Base-by-base conservation (phyloP, 495 filamentous ascomycete species). In the Xylona heveae region DNA sequence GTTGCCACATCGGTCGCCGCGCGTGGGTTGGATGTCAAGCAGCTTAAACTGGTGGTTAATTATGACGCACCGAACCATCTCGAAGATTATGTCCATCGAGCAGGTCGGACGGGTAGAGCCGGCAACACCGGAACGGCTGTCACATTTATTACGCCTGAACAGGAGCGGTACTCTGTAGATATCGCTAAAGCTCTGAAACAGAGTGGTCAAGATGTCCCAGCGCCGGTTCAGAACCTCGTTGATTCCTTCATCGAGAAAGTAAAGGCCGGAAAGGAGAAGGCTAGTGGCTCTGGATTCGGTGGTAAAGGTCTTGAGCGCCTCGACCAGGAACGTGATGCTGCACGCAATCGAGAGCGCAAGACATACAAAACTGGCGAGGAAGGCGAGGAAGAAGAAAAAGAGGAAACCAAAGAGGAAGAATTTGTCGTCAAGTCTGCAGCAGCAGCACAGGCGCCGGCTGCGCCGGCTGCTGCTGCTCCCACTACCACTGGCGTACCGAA, bases 81-180 rank as follows among this genome's bases (percentile, higher is more conserved):
- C 20, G 90, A 99, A 53, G 90, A 99, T 47, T 99, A 99, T 45
- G 85, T 99, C 6, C 90, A 99, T 49, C 78, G 90, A 42, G 80
- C 78, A 33, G 90, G 90, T 31, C 71, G 90, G 37, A 99, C 90
- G 6, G 90, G 90, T 4, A 71, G 90, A 51, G 90, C 90, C 18
- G 90, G 90, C 18, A 90, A 92, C 45, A 90, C 66, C 4, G 90
- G 90, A 37, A 93, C 81, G 14, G 90, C 88, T 0, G 78, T 95
- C 26, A 95, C 88, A 0, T 92, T 99, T 50, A 57, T 99, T 32
- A 92, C 82, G 1, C 68, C 78, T 31, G 78, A 90, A 8, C 82
- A 99, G 43, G 84, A 88, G 41, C 74, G 83, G 24, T 94, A 79
- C 45, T 71, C 85, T 5, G 62, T 80, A 13, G 80, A 88, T 41